Percentiles rank a stretch among this genome's conserved stretches.
Evolutionary conservation across 73 alveolate species (phyloP).

Genomic region (Paraurostyla sp.): DNA sequence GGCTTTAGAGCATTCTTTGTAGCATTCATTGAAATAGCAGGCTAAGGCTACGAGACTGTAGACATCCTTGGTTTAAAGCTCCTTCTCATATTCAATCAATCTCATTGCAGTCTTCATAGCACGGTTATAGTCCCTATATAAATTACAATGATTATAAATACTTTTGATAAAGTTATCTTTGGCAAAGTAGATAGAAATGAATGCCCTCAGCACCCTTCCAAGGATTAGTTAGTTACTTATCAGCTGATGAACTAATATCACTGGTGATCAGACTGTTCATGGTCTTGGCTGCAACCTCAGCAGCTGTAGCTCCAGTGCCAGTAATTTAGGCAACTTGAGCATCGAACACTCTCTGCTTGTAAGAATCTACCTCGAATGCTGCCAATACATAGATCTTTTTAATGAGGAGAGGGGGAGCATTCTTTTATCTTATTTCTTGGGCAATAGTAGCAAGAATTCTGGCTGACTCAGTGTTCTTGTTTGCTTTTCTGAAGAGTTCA

Average conservation of each 20-base stretch:
- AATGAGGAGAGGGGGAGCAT: conserved; percentile 95
- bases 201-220: conserved; percentile 99
- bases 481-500: conserved; percentile 98
- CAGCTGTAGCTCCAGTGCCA: conserved; percentile 91
- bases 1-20: conserved; percentile 98
- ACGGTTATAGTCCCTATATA: conserved; percentile 82
- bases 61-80: conserved; percentile 93
- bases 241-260: conserved; percentile 93
- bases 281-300: conserved; percentile 93
- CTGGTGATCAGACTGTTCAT: conserved; percentile 94
- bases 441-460: conserved; percentile 93
- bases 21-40: conserved; percentile 94
- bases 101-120: conserved; percentile 98
- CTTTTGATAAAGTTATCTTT: conserved; percentile 97
- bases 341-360: conserved; percentile 96
- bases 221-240: conserved; percentile 97
- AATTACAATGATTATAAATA: background rate
- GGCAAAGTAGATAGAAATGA: conserved; percentile 98
- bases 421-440: conserved; percentile 88
- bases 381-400: conserved; percentile 98
- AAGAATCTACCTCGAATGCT: conserved; percentile 96
- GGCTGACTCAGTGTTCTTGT: conserved; percentile 99
- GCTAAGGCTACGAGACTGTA: conserved; percentile 96
- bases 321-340: conserved; percentile 95
- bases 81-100: conserved; percentile 97